Conservation (phyloP, 1,284 basidiomycete genomes). For the Ceratobasidium sp. region DNA sequence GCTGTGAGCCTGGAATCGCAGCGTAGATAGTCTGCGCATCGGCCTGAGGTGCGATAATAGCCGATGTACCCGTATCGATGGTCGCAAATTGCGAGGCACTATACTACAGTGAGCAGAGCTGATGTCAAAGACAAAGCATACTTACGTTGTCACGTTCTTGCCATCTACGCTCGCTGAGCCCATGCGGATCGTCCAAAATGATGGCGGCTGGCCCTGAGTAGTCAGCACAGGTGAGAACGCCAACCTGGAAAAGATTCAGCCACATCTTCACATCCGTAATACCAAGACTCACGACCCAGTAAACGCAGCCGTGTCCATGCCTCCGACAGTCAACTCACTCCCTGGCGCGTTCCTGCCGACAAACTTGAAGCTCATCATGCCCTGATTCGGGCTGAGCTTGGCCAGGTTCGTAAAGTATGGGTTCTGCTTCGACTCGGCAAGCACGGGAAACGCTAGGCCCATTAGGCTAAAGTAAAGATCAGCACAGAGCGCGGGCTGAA, state of each 20-base stretch:
- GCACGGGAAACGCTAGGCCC: slow-evolving; percentile 38
- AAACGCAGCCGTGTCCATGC: slow-evolving; percentile 39
- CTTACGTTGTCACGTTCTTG: slow-evolving; percentile 25
- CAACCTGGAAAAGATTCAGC: background rate
- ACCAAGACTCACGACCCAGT: slow-evolving; percentile 29
- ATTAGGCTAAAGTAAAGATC: slow-evolving; percentile 20
- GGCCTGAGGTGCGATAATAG: slow-evolving; percentile 67
- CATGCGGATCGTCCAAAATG: slow-evolving; percentile 39
- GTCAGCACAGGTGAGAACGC: slow-evolving; percentile 38
- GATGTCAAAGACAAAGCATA: background rate
- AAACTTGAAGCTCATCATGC: slow-evolving; percentile 44
- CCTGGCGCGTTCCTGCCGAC: slow-evolving; percentile 39
- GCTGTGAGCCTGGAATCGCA: slow-evolving; percentile 70
- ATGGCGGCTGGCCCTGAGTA: slow-evolving; percentile 35
- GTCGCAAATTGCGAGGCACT: slow-evolving; percentile 36
- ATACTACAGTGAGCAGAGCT: background rate
- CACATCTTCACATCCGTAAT: background rate
- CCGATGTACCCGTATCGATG: slow-evolving; percentile 56
- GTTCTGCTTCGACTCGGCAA: slow-evolving; percentile 32
- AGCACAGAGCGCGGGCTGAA: background rate
- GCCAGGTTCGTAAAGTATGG: slow-evolving; percentile 36
- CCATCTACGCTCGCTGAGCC: slow-evolving; percentile 27
- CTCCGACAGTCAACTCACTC: slow-evolving; percentile 35
- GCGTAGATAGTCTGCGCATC: slow-evolving; percentile 71
- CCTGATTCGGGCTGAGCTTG: slow-evolving; percentile 34